Base-by-base conservation (phyloP, 805 yeast genomes). In the Hanseniaspora lindneri region DNA sequence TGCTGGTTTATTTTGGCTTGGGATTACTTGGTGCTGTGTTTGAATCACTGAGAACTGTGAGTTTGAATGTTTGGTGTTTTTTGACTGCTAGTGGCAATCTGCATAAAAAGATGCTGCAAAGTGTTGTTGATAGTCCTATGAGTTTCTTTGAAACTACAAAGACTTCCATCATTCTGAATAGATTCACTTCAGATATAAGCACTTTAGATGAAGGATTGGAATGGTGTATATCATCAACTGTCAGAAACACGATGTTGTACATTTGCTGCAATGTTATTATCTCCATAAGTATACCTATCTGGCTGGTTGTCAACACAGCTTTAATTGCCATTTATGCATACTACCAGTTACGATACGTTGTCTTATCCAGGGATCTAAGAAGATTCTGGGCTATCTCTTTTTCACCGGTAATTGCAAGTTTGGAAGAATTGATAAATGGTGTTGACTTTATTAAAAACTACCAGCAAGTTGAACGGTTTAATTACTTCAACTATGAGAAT, bases 141-240 rank as follows among this genome's bases (percentile, higher is more conserved):
- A 65, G 79, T 1, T 86, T 76, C 60, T 72, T 84, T 65, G 95
- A 86, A 59, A 77, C 85, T 9, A 82, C 94, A 0, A 95, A 95
- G 16, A 72, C 83, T 70, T 95, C 95, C 1, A 71, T 95, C 55
- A 78, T 86, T 51, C 67, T 86, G 61, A 86, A 84, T 63, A 69
- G 95, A 56, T 86, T 86, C 61, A 81, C 94, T 1, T 83, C 83
- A 55, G 95, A 85, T 61, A 80, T 89, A 0, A 92, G 84, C 59
- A 78, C 78, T 6, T 66, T 85, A 60, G 95, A 86, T 60, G 84
- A 83, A 60, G 89, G 81, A 62, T 66, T 85, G 51, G 86, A 82
- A 60, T 83, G 80, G 58, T 46, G 49, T 39, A 16, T 46, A 14
- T 54, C 80, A 32, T 71, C 88, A 53, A 63, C 78, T 63, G 68